These are phyloP conservation scores for Tetrahymena malaccensis DNA, from an alignment of 73 alveolate genomes.

Conservation along the genomic window DNA sequence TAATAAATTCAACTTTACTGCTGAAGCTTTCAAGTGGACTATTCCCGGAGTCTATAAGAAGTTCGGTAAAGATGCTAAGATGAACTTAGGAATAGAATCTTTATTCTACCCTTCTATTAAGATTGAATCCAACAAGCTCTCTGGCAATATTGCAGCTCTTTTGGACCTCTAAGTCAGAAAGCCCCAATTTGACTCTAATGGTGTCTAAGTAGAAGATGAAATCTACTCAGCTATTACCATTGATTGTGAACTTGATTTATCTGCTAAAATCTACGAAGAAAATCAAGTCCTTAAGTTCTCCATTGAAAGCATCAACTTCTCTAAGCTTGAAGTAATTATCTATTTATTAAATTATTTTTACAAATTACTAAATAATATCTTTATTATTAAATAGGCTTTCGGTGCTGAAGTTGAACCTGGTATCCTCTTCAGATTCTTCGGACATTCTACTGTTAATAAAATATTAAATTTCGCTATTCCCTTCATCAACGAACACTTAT, in stretches of 20 bases:
- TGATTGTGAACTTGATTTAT: background rate
- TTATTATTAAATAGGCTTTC: background rate
- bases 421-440: background rate
- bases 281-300: background rate
- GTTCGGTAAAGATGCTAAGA: background rate
- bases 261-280: background rate
- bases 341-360: background rate
- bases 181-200: background rate
- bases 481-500: background rate
- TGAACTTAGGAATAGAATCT: background rate
- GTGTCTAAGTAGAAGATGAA: background rate
- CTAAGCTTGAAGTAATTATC: background rate
- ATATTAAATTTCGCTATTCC: background rate
- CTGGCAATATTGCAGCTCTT: background rate
- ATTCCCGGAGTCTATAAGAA: background rate
- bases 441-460: background rate
- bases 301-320: background rate
- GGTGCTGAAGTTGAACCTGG: conserved; percentile 3
- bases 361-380: background rate
- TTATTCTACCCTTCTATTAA: background rate
- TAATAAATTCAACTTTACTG: background rate
- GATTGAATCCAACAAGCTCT: background rate
- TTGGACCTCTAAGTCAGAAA: background rate
- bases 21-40: background rate
- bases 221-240: background rate